These are phyloP conservation scores for Kodamaea sagamina DNA, from an alignment of 805 yeast genomes.

Conservation along the genomic window DNA sequence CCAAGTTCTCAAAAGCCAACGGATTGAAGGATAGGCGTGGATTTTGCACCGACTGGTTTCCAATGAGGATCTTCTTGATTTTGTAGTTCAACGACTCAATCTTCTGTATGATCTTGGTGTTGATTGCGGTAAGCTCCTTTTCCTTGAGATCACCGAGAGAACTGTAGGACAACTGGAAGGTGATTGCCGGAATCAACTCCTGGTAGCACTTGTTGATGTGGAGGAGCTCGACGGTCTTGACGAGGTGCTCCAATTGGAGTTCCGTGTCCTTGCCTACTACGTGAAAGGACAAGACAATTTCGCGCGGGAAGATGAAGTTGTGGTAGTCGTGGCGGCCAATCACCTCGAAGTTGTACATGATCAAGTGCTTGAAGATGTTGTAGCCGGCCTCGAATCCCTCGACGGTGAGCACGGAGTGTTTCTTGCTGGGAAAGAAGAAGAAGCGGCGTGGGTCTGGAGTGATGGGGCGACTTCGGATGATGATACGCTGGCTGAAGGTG, in stretches of 20 bases:
- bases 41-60: constrained; percentile 10
- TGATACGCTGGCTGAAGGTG: constrained; percentile 9
- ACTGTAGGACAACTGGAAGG: constrained; percentile 15
- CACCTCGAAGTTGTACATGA: constrained; percentile 10
- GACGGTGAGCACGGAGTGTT: constrained; percentile 7
- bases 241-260: constrained; percentile 15
- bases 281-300: constrained; percentile 7
- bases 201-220: constrained; percentile 19
- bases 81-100: constrained; percentile 15
- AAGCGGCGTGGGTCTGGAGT: constrained; percentile 6
- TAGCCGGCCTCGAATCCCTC: constrained; percentile 14
- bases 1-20: constrained; percentile 11
- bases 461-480: constrained; percentile 5
- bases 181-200: constrained; percentile 12
- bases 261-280: constrained; percentile 1
- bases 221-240: constrained; percentile 18
- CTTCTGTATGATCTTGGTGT: constrained; percentile 14
- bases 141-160: constrained; percentile 6
- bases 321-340: constrained; percentile 1
- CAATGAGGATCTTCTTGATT: constrained; percentile 15
- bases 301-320: constrained; percentile 12
- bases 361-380: constrained; percentile 12
- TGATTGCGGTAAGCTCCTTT: constrained; percentile 4
- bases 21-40: constrained; percentile 9
- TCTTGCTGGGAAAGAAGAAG: constrained; percentile 8